Evolutionary conservation across 1,284 basidiomycete genomes (phyloP).

Genomic region (Leccinum solheimii): DNA sequence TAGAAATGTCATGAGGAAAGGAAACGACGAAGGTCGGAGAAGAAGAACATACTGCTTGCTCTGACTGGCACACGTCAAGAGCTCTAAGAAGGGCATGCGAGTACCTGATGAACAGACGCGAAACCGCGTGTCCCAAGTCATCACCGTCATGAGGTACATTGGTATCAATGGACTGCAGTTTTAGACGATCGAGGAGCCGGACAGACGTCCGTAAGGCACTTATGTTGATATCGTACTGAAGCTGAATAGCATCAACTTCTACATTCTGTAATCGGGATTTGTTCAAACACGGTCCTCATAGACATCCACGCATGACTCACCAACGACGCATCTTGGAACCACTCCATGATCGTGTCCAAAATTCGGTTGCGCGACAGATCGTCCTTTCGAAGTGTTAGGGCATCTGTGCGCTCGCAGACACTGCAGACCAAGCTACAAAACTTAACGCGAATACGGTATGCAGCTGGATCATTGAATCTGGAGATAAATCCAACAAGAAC

Average conservation of each 20-base stretch:
- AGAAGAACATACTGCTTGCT: conserved; percentile 41
- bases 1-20: conserved; percentile 26
- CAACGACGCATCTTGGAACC: conserved; percentile 58
- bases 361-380: conserved; percentile 66
- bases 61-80: conserved; percentile 52
- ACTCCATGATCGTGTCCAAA: conserved; percentile 74
- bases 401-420: conserved; percentile 62
- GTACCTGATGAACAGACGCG: conserved; percentile 79
- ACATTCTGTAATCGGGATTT: conserved; percentile 21
- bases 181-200: conserved; percentile 74
- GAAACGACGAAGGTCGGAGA: not conserved
- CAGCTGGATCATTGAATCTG: conserved; percentile 55
- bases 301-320: conserved; percentile 39
- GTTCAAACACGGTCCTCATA: conserved; percentile 7
- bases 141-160: conserved; percentile 55
- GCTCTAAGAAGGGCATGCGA: conserved; percentile 65
- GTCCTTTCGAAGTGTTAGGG: conserved; percentile 66
- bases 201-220: conserved; percentile 71
- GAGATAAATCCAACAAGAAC: conserved; percentile 68
- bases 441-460: conserved; percentile 69
- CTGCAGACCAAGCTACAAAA: conserved; percentile 76
- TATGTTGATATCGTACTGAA: conserved; percentile 68
- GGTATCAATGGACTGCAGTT: conserved; percentile 62
- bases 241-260: conserved; percentile 34
- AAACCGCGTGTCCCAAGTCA: conserved; percentile 66